Evolutionary conservation across 345 rosid genomes (phyloP).

Genomic region (Syzygium grande): DNA sequence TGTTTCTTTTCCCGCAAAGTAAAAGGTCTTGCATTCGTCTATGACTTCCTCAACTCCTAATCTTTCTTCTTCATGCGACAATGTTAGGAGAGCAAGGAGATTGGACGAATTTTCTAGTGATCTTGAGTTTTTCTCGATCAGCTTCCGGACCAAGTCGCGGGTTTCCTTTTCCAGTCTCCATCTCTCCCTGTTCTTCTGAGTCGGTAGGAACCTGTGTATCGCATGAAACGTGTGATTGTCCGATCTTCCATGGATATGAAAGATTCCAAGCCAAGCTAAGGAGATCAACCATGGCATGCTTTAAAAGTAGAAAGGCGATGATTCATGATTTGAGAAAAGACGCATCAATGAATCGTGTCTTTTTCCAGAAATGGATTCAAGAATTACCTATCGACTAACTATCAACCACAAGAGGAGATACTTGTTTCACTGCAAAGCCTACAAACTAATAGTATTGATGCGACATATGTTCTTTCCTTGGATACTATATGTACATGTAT

Average conservation of each 20-base stretch:
- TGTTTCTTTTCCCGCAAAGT: slow-evolving; percentile 87
- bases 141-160: slow-evolving; percentile 40
- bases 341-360: neutral
- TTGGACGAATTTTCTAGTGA: slow-evolving; percentile 30
- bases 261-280: neutral
- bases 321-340: neutral
- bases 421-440: neutral
- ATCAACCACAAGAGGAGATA: neutral
- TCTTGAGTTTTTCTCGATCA: slow-evolving; percentile 32
- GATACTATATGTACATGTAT: neutral
- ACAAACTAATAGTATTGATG: neutral
- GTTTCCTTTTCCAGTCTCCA: slow-evolving; percentile 62
- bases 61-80: slow-evolving; percentile 48
- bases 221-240: neutral
- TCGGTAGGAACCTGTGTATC: slow-evolving; percentile 54
- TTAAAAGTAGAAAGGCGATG: neutral
- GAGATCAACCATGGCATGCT: neutral
- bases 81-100: slow-evolving; percentile 46
- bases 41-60: slow-evolving; percentile 58
- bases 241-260: neutral
- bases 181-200: slow-evolving; percentile 69
- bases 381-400: neutral
- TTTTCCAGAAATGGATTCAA: neutral
- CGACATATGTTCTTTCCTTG: neutral
- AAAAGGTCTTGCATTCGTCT: slow-evolving; percentile 84